Base-by-base conservation (phyloP, 805 yeast species). In the Maudiozyma bulderi region DNA sequence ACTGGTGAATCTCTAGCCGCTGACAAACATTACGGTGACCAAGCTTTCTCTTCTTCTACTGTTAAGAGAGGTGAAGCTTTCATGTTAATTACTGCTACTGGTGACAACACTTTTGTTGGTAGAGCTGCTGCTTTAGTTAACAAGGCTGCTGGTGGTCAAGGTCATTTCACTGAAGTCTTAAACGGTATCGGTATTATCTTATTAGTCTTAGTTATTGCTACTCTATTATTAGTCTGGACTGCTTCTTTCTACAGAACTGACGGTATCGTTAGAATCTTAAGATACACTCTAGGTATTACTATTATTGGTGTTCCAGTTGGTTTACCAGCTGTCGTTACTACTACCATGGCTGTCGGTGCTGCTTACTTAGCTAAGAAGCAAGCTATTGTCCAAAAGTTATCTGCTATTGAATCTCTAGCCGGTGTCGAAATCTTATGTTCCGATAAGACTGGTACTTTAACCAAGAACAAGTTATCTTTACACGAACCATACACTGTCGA, bases 331-430 rank as follows among this genome's bases (percentile, higher is more conserved):
- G 96, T 89, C 68, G 96, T 88, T 61, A 89, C 96, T 78, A 89
- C 96, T 65, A 89, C 96, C 71, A 88, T 89, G 96, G 97, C 97
- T 73, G 97, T 90, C 74, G 97, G 97, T 82, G 97, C 96, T 72
- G 96, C 96, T 69, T 87, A 89, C 84, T 78, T 89, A 68, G 96
- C 96, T 65, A 86, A 88, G 81, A 89, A 88, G 75, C 87, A 87
- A 75, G 96, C 96, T 62, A 89, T 89, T 78, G 97, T 89, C 65
- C 96, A 89, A 75, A 89, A 89, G 72, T 79, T 89, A 67, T 86
- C 95, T 71, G 96, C 96, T 60, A 89, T 89, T 75, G 97, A 89
- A 76, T 89, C 96, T 56, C 77, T 89, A 62, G 97, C 96, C 59
- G 96, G 96, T 82, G 96, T 89, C 67, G 96, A 90, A 76, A 87